These are phyloP conservation scores for Acanthamoeba royreba DNA, from an alignment of 208 protist genomes.

Conservation along the genomic window DNA sequence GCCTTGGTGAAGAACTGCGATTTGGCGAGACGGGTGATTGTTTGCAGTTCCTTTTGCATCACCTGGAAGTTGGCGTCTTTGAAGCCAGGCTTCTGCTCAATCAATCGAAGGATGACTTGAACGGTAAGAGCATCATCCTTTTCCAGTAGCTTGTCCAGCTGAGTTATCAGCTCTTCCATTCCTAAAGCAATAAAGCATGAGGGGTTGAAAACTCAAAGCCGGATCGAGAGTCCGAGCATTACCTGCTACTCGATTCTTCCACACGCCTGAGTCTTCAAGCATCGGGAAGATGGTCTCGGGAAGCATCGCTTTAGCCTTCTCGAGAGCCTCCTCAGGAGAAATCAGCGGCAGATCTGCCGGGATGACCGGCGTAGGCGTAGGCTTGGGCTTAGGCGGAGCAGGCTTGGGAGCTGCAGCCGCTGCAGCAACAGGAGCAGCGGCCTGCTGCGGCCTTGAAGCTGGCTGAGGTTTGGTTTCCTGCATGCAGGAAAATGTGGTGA, in stretches of 20 bases:
- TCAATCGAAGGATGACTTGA: background rate
- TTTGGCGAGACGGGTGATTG: background rate
- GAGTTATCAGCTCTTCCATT: background rate
- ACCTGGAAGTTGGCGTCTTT: slow-evolving; percentile 45
- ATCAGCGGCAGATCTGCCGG: slow-evolving; percentile 5
- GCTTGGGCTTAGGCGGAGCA: background rate
- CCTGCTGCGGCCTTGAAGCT: background rate
- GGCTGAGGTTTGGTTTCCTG: background rate
- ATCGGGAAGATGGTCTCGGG: background rate
- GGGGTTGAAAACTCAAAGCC: background rate
- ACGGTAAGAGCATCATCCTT: background rate
- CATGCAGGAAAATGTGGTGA: no score
- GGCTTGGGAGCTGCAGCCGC: background rate
- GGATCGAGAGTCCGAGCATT: background rate
- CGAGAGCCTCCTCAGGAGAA: background rate
- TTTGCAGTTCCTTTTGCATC: background rate
- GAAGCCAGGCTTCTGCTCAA: slow-evolving; percentile 19
- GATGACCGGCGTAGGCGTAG: background rate
- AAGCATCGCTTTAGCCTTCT: background rate
- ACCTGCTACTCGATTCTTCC: background rate
- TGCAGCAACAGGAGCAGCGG: background rate
- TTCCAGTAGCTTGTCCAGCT: background rate
- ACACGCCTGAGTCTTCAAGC: slow-evolving; percentile 9
- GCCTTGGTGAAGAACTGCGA: slow-evolving; percentile 31
- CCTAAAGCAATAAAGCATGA: background rate